Evolutionary conservation across 176 grass and related monocot species (phyloP).

Genomic region (Triticum turgidum): DNA sequence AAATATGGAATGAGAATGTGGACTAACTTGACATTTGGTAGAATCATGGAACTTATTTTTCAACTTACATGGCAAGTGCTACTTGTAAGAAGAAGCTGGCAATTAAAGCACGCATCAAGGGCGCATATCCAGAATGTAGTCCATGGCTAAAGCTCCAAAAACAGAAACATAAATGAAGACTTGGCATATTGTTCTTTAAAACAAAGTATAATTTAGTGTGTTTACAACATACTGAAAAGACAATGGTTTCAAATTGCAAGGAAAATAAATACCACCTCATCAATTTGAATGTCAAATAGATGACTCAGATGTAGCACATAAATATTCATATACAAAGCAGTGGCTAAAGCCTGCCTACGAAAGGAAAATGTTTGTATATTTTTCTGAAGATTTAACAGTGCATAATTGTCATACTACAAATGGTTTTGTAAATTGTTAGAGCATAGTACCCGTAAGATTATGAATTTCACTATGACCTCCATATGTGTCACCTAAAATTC

Average conservation of each 20-base stretch:
- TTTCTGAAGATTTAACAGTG: no score
- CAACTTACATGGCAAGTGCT: neutral
- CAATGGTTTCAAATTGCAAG: neutral
- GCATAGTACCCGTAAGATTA: no score
- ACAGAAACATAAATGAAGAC: constrained; percentile 34
- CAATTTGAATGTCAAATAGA: constrained; percentile 70
- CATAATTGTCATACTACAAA: no score
- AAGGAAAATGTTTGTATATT: neutral
- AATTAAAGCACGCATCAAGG: constrained; percentile 55
- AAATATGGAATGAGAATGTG: neutral
- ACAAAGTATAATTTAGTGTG: neutral
- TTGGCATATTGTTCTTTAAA: constrained; percentile 69
- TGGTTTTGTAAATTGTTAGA: no score
- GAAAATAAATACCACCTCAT: constrained; percentile 43
- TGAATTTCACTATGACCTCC: no score
- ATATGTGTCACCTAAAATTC: no score
- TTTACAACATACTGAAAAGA: neutral
- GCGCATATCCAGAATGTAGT: constrained; percentile 45
- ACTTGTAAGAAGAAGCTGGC: constrained; percentile 69
- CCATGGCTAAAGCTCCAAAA: constrained; percentile 68
- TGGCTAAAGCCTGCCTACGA: constrained; percentile 46
- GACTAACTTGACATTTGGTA: neutral
- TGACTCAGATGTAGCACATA: constrained; percentile 76
- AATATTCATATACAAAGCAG: constrained; percentile 74
- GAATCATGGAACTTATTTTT: neutral